Conservation (phyloP, 805 yeast species). For the Saccharomycopsis fibuligera region DNA sequence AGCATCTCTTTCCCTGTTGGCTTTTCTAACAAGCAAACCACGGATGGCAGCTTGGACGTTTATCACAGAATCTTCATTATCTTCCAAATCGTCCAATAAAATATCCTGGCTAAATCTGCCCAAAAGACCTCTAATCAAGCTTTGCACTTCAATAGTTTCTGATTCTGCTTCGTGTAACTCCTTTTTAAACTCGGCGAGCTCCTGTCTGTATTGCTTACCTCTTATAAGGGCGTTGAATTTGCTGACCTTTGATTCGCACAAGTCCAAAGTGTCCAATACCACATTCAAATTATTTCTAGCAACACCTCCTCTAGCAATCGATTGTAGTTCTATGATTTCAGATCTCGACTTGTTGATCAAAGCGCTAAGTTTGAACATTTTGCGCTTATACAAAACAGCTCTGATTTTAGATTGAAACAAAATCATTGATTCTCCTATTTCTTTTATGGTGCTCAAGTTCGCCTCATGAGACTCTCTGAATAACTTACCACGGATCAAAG, state of each 20-base stretch:
- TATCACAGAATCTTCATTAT: slow-evolving; percentile 30
- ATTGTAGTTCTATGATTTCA: slow-evolving; percentile 32
- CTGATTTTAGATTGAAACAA: slow-evolving; percentile 11
- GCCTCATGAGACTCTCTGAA: neutral
- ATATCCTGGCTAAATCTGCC: slow-evolving; percentile 50
- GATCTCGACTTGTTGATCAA: slow-evolving; percentile 6
- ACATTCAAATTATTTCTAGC: slow-evolving; percentile 36
- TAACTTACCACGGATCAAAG: slow-evolving; percentile 4
- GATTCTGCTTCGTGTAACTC: slow-evolving; percentile 23
- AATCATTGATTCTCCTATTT: neutral
- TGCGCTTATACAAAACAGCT: neutral
- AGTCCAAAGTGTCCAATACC: slow-evolving; percentile 36
- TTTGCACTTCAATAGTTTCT: slow-evolving; percentile 42
- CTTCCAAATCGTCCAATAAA: slow-evolving; percentile 47
- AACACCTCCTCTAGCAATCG: slow-evolving; percentile 41
- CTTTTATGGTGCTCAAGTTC: neutral
- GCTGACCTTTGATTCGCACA: slow-evolving; percentile 34
- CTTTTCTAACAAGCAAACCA: slow-evolving; percentile 34
- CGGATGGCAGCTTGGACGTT: slow-evolving; percentile 51
- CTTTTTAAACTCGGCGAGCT: slow-evolving; percentile 22
- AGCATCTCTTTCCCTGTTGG: slow-evolving; percentile 28
- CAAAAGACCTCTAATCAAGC: slow-evolving; percentile 56
- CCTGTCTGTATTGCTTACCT: slow-evolving; percentile 35
- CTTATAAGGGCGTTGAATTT: slow-evolving; percentile 37
- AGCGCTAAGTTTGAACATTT: neutral